Evolutionary conservation across 2,329 filamentous ascomycete species (phyloP).

Genomic region (Emydomyces testavorans): DNA sequence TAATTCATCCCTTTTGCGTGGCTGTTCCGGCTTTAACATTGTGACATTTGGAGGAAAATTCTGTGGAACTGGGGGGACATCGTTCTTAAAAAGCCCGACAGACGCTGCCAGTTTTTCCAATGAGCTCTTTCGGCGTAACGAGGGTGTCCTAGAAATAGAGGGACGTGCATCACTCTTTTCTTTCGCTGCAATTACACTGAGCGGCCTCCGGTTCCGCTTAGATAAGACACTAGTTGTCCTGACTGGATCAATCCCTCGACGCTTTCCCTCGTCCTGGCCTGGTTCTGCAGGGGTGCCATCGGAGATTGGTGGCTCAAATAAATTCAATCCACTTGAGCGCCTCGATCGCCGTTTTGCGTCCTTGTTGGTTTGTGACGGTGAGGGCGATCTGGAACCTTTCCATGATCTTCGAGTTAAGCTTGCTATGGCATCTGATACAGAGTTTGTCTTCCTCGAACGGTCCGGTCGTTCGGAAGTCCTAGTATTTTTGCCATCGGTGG

Average conservation of each 20-base stretch:
- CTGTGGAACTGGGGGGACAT: slow-evolving; percentile 39
- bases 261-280: slow-evolving; percentile 3
- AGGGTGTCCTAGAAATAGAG: slow-evolving; percentile 30
- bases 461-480: slow-evolving; percentile 16
- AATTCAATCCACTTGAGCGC: background rate
- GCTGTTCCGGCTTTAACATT: slow-evolving; percentile 22
- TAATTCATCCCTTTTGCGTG: slow-evolving; percentile 56
- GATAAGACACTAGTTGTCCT: slow-evolving; percentile 17
- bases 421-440: slow-evolving; percentile 40
- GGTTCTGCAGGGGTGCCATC: slow-evolving; percentile 13
- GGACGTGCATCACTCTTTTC: slow-evolving; percentile 25
- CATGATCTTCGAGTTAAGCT: slow-evolving; percentile 43
- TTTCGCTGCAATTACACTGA: slow-evolving; percentile 31
- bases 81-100: slow-evolving; percentile 35
- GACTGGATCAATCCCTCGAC: background rate
- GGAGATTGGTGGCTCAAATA: background rate
- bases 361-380: slow-evolving; percentile 25
- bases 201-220: slow-evolving; percentile 32
- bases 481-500: background rate
- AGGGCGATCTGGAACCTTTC: slow-evolving; percentile 39
- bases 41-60: slow-evolving; percentile 27
- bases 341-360: background rate
- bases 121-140: slow-evolving; percentile 34
- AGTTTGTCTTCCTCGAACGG: slow-evolving; percentile 24
- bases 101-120: slow-evolving; percentile 37